phyloP scores from a whole-genome alignment of 768 basidiomycete genomes.

The Boletus patriciae region DNA sequence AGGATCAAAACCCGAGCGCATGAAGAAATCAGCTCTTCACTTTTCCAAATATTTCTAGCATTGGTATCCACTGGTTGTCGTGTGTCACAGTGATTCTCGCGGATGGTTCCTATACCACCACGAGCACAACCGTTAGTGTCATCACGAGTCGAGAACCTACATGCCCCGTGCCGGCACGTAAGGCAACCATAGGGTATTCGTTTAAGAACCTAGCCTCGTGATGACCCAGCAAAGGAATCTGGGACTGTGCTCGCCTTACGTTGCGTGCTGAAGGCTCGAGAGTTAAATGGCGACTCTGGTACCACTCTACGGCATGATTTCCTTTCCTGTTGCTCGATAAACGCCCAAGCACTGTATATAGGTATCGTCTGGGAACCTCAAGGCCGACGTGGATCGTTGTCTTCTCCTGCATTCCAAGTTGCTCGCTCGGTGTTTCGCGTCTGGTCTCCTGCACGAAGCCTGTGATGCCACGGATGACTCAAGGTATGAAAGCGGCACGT shows the following conservation, averaged over 20 bases:
- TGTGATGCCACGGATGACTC: neutral
- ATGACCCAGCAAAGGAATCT: neutral
- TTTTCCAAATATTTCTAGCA: too few relatives aligned
- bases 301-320: neutral
- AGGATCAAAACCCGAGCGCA: too few relatives aligned
- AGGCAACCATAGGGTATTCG: neutral
- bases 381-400: neutral
- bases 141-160: too few relatives aligned
- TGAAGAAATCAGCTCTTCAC: too few relatives aligned
- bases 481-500: neutral
- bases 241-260: neutral
- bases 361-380: too few relatives aligned
- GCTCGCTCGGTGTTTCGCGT: neutral
- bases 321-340: neutral
- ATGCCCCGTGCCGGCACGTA: too few relatives aligned
- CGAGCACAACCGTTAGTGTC: neutral
- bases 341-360: neutral
- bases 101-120: neutral
- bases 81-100: neutral
- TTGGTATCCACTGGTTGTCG: neutral
- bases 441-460: neutral
- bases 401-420: neutral
- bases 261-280: neutral
- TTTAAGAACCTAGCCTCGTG: neutral
- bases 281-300: neutral